Evolutionary conservation across 2,329 filamentous ascomycete genomes (phyloP).

Genomic region (Cercospora brassicicola): DNA sequence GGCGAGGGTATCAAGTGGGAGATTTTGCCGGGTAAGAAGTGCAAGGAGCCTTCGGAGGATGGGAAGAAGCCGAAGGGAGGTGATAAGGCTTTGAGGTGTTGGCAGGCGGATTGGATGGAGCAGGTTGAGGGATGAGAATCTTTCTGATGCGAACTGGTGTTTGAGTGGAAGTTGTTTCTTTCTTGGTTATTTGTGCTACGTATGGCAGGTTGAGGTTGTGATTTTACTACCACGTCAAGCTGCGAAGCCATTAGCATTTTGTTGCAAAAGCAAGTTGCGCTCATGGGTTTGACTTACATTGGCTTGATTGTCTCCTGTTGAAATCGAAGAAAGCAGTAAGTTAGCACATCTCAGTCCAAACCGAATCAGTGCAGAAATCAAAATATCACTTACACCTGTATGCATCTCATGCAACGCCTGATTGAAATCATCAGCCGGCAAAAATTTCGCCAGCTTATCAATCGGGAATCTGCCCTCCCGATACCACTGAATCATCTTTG

Average conservation of each 20-base stretch:
- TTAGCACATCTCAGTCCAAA: neutral
- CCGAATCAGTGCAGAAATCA: too few species aligned
- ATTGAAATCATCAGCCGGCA: slow-evolving; percentile 46
- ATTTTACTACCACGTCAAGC: slow-evolving; percentile 40
- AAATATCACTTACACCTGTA: slow-evolving; percentile 11
- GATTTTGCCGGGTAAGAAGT: neutral
- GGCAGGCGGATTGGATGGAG: neutral
- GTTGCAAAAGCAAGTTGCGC: too few species aligned
- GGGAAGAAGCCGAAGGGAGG: neutral
- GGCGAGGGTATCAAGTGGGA: neutral
- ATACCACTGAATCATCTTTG: slow-evolving; percentile 54
- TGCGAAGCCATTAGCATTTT: neutral
- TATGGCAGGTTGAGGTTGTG: neutral
- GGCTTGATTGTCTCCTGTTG: slow-evolving; percentile 43
- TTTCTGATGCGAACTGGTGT: neutral
- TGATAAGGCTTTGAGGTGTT: neutral
- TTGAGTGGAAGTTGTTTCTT: neutral
- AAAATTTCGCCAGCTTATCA: slow-evolving; percentile 49
- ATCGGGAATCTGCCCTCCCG: slow-evolving; percentile 50
- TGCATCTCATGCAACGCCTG: slow-evolving; percentile 49
- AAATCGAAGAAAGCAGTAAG: neutral
- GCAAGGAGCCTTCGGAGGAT: neutral
- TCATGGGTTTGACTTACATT: slow-evolving; percentile 33
- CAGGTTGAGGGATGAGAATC: neutral
- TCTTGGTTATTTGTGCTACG: neutral